phyloP scores from a whole-genome alignment of 345 rosid genomes.

The Euphorbia tirucalli region DNA sequence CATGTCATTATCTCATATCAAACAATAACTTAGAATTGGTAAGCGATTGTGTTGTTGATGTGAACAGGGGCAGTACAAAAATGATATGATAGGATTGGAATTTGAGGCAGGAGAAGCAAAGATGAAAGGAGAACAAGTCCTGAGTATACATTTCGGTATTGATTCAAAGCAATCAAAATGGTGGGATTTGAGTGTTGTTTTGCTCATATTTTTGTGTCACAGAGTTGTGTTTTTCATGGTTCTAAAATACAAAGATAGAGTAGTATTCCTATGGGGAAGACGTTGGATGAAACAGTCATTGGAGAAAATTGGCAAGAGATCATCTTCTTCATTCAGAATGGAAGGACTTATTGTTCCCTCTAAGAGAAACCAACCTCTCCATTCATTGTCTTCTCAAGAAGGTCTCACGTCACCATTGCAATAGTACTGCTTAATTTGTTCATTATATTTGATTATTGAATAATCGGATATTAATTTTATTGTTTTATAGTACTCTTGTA shows the following conservation, averaged over 20 bases:
- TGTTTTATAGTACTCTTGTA: no score
- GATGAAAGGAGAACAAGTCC: conserved; percentile 22
- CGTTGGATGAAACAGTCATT: conserved; percentile 3
- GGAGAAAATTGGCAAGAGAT: conserved; percentile 6
- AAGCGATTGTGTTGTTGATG: background rate
- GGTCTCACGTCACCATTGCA: conserved; percentile 18
- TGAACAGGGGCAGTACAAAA: conserved; percentile 30
- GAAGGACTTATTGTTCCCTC: background rate
- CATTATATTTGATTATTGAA: no score
- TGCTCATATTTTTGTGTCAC: conserved; percentile 15
- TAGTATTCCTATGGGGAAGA: background rate
- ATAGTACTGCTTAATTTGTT: no score
- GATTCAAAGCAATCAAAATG: conserved; percentile 19
- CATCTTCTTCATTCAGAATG: conserved; percentile 15
- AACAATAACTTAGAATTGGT: background rate
- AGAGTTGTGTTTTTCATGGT: conserved; percentile 21
- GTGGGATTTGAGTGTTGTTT: conserved; percentile 33
- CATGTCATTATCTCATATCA: no score
- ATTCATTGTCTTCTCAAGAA: conserved; percentile 23
- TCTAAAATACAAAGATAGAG: conserved; percentile 22
- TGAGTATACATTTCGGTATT: conserved; percentile 2
- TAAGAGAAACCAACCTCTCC: conserved; percentile 20
- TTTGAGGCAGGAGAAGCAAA: conserved; percentile 27
- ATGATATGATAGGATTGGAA: conserved; percentile 30
- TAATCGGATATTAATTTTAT: no score